Evolutionary conservation across 2,329 filamentous ascomycete genomes (phyloP).

Genomic region (Mycosphaerella sp.): DNA sequence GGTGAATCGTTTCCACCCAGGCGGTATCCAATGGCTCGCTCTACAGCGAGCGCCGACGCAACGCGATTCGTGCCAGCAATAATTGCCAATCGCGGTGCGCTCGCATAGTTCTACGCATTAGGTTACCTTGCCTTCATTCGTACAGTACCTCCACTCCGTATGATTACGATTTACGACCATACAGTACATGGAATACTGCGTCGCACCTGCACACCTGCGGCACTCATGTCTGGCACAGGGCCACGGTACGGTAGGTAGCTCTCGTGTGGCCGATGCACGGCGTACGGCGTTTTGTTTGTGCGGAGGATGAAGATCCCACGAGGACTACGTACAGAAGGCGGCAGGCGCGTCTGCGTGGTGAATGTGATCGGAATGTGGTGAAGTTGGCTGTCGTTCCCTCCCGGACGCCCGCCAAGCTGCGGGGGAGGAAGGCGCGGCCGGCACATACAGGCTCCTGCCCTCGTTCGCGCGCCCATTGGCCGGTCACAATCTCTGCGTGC

Average conservation of each 20-base stretch:
- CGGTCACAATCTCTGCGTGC: neutral
- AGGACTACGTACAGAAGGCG: neutral
- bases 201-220: too few relatives aligned
- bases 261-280: constrained; percentile 5
- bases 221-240: neutral
- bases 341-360: too few relatives aligned
- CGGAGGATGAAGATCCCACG: neutral
- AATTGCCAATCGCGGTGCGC: constrained; percentile 2
- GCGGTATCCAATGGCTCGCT: constrained; percentile 24
- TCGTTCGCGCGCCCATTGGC: neutral
- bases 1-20: constrained; percentile 16
- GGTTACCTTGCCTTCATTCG: too few relatives aligned
- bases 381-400: too few relatives aligned
- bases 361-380: too few relatives aligned
- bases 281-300: constrained; percentile 1
- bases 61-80: too few relatives aligned
- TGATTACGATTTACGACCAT: too few relatives aligned
- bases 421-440: neutral
- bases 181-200: too few relatives aligned
- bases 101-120: neutral
- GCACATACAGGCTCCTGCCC: neutral
- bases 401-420: neutral
- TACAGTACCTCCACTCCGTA: too few relatives aligned
- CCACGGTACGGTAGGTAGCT: too few relatives aligned
- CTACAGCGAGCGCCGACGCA: neutral